Conservation (phyloP, 2,329 filamentous ascomycete genomes). For the Fusarium sp. region DNA sequence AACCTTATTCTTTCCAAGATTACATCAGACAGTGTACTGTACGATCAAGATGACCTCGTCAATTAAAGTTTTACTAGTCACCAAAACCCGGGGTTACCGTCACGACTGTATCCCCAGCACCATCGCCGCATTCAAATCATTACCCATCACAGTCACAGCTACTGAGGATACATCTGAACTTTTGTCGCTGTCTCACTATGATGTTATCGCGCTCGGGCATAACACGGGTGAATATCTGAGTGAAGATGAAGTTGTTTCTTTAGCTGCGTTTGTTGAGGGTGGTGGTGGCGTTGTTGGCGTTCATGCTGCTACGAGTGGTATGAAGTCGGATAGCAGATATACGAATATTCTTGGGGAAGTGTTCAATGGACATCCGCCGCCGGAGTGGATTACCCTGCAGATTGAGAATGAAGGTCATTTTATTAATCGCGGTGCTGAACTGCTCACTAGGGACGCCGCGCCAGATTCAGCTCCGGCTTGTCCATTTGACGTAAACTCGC, state of each 20-base stretch:
- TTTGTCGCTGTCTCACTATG: not conserved
- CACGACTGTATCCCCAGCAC: constrained; percentile 20
- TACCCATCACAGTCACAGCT: constrained; percentile 1
- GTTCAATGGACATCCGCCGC: constrained; percentile 18
- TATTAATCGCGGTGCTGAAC: not conserved
- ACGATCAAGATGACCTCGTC: not conserved
- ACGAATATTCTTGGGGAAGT: constrained; percentile 17
- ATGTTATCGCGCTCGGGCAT: constrained; percentile 19
- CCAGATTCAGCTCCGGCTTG: not conserved
- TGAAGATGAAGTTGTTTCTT: not conserved
- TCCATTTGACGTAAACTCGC: not conserved
- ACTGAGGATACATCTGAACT: constrained; percentile 18
- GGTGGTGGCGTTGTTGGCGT: constrained; percentile 30
- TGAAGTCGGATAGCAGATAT: not conserved
- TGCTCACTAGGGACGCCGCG: not conserved
- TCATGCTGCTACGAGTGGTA: constrained; percentile 20
- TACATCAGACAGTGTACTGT: not conserved
- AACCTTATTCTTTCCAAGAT: not conserved
- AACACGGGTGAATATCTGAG: constrained; percentile 14
- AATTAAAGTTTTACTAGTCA: constrained; percentile 18
- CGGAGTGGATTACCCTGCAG: constrained; percentile 11
- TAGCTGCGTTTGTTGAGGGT: not conserved
- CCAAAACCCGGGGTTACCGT: constrained; percentile 26
- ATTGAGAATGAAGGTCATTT: constrained; percentile 1
- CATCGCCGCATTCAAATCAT: constrained; percentile 4